Evolutionary conservation across 352 stramenopile species (phyloP), one percentile per base, ranked within the genome.

Genomic region (Phytophthora aleatoria): DNA sequence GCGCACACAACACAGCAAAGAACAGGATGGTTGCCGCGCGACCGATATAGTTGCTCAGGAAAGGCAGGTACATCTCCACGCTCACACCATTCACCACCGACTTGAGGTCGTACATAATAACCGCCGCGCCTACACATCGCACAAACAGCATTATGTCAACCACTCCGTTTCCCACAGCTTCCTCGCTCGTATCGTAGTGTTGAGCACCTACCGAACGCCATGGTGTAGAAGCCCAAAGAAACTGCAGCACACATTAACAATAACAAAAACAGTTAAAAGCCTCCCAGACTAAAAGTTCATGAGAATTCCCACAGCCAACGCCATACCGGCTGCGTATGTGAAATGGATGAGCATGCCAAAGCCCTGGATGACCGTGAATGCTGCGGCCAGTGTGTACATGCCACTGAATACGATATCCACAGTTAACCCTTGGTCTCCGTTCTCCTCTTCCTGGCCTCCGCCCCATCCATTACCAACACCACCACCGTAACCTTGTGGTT

Each of bases 91-190:
- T 83, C 30, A 95, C 83, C 49, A 94, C 74, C 12, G 83, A 90
- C 71, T 95, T 95, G 43, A 95, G 72, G 63, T 95, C 87, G 51
- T 91, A 94, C 58, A 95, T 72, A 51, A 95, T 90, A 57, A 91
- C 78, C 3, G 68, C 69, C n/a, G 70, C 77, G 24, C 86, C 84
- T 92, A 48, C 15, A 51, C 42, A 50, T 15, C 28, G 33, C 33
- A 54, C 16, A 33, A 58, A n/a, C 10, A 42, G 38, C 13, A 27
- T 50, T 49, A 9, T 15, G 31, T 69, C 43, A 60, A n/a, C 15
- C 12, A 43, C 12, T n/a, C 20, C 12, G 6, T 4, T 24, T 24
- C 20, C 43, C 12, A 47, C 13, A 39, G 3, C n/a, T 45, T 36
- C 11, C 31, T 20, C 10, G 0, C 31, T 20, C 10, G 0, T 9